Conservation (phyloP, 345 rosid genomes). For the Gynandropsis gynandra region DNA sequence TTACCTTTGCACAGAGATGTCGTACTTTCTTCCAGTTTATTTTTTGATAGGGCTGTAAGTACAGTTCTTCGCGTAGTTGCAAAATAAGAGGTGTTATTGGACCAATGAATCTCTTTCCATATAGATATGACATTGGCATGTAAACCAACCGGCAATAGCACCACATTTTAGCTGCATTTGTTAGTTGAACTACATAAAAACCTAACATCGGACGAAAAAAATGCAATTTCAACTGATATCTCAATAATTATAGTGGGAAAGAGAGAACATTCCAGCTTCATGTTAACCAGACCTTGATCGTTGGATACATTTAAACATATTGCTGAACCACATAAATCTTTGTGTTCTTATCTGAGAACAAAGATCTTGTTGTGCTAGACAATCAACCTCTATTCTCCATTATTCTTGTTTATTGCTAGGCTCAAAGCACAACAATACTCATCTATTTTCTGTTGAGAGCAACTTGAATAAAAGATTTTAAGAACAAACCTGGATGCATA, state of each 20-base stretch:
- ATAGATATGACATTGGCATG: conserved; percentile 68
- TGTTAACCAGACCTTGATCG: conserved; percentile 5
- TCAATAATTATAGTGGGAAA: neutral
- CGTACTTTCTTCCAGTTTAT: conserved; percentile 46
- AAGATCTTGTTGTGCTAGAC: no score
- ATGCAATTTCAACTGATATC: neutral
- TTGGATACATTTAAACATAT: no score
- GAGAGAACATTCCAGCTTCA: neutral
- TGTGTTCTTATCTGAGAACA: neutral
- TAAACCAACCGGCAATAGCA: conserved; percentile 57
- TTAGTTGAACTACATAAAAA: neutral
- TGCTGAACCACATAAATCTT: neutral
- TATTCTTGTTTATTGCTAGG: conserved; percentile 1
- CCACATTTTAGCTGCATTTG: conserved; percentile 50
- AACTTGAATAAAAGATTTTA: neutral
- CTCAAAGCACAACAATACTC: neutral
- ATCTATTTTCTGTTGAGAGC: neutral
- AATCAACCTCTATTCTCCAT: neutral
- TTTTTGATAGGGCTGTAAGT: conserved; percentile 40
- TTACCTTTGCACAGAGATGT: conserved; percentile 44
- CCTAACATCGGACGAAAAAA: neutral
- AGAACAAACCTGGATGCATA: conserved; percentile 44
- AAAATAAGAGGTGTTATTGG: conserved; percentile 45
- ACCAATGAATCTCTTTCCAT: conserved; percentile 55
- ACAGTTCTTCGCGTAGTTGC: conserved; percentile 45